Conservation (phyloP, 768 basidiomycete species). For the Clavaria fumosa region DNA sequence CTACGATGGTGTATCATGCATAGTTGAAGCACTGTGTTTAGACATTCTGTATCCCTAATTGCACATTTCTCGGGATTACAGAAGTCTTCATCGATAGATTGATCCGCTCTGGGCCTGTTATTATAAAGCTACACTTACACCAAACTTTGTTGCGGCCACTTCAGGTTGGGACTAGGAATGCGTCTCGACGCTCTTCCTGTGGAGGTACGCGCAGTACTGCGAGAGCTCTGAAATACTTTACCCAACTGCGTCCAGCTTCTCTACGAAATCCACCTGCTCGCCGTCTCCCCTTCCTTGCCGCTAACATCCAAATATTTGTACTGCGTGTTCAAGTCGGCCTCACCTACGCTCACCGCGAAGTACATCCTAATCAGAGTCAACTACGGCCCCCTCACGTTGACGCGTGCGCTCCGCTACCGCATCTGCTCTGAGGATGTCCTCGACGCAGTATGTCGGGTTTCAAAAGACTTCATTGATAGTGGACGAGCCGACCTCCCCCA, state of each 20-base stretch:
- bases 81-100: too few species aligned
- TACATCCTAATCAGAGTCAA: slow-evolving; percentile 36
- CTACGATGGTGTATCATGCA: too few species aligned
- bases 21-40: too few species aligned
- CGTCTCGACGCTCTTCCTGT: too few species aligned
- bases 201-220: too few species aligned
- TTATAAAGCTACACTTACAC: too few species aligned
- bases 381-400: slow-evolving; percentile 20
- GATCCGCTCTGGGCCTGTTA: too few species aligned
- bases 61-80: too few species aligned
- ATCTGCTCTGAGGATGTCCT: slow-evolving; percentile 42
- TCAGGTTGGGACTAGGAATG: too few species aligned
- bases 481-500: slow-evolving; percentile 39
- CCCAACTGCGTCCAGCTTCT: slow-evolving; percentile 44
- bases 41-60: too few species aligned
- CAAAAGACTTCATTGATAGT: slow-evolving; percentile 13
- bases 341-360: slow-evolving; percentile 43
- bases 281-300: slow-evolving; percentile 52
- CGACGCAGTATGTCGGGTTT: slow-evolving; percentile 26
- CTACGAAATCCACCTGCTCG: slow-evolving; percentile 60
- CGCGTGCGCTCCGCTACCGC: slow-evolving; percentile 43
- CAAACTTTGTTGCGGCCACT: too few species aligned
- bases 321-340: slow-evolving; percentile 36
- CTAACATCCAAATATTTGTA: slow-evolving; percentile 37
- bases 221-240: too few species aligned